Conservation (phyloP, 2,329 filamentous ascomycete species). For the Penicillium sclerotigenum region DNA sequence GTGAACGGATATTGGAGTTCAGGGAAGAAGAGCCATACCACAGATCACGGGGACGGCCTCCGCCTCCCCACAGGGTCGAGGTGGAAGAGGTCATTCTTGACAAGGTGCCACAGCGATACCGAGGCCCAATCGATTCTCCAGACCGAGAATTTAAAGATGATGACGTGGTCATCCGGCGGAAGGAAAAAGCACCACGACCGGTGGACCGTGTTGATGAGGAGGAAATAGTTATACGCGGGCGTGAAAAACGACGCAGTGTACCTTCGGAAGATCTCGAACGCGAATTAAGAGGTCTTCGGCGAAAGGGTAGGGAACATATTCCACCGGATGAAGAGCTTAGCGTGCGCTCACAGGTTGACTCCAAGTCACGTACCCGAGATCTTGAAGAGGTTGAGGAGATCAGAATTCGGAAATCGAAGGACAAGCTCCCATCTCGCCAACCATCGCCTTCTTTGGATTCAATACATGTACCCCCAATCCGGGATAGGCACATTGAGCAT, state of each 20-base stretch:
- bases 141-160: conserved; percentile 2
- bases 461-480: conserved; percentile 73
- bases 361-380: neutral
- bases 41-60: neutral
- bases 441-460: conserved; percentile 57
- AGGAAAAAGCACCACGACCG: neutral
- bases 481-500: conserved; percentile 79
- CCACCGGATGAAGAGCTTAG: neutral
- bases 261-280: neutral
- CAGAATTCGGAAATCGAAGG: conserved; percentile 19
- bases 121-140: neutral
- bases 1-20: neutral
- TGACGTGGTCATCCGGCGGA: neutral
- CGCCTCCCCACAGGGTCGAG: neutral
- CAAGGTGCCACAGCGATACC: neutral
- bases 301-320: neutral
- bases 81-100: conserved; percentile 2
- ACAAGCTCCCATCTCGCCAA: conserved; percentile 39
- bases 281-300: conserved; percentile 4
- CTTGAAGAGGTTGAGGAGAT: conserved; percentile 10
- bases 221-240: neutral
- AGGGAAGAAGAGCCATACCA: neutral
- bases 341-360: neutral
- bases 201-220: neutral
- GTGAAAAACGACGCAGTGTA: conserved; percentile 1